These are phyloP conservation scores for Candida quercuum DNA, from an alignment of 805 yeast species.

Conservation along the genomic window DNA sequence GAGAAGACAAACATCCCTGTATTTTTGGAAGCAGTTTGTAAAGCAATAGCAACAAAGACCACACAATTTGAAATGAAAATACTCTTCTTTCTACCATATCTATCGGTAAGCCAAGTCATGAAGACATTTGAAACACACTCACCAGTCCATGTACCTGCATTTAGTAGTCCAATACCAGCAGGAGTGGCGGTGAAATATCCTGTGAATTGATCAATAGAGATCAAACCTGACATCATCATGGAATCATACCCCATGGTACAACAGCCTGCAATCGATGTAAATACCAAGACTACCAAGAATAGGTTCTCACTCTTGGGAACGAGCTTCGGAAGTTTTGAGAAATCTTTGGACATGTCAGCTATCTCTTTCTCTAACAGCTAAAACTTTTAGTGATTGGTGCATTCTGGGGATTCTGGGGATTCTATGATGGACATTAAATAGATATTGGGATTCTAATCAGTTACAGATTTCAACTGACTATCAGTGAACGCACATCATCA, in stretches of 20 bases:
- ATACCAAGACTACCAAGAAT: conserved; percentile 1
- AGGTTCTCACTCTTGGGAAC: conserved; percentile 5
- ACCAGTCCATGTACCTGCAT: conserved; percentile 12
- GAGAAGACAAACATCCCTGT: conserved; percentile 11
- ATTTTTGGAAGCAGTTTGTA: conserved; percentile 9
- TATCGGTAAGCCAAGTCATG: conserved; percentile 4
- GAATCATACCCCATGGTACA: conserved; percentile 10
- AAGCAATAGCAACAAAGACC: conserved; percentile 5
- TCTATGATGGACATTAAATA: too few species aligned
- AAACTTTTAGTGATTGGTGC: too few species aligned
- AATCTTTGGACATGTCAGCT: too few species aligned
- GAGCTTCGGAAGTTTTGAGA: conserved; percentile 2
- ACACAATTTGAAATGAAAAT: conserved; percentile 2
- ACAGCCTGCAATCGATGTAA: conserved; percentile 9
- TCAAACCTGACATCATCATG: conserved; percentile 12
- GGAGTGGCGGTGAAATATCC: conserved; percentile 7
- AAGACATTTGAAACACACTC: conserved; percentile 2
- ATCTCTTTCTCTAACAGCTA: too few species aligned
- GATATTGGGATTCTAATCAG: too few species aligned
- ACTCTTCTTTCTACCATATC: conserved; percentile 10
- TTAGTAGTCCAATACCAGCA: conserved; percentile 7
- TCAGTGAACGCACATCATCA: too few species aligned
- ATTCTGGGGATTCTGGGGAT: too few species aligned
- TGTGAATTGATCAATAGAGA: conserved; percentile 10
- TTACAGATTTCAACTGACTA: too few species aligned